Conservation (phyloP, 2,329 filamentous ascomycete species). For the Coniella lustricola region DNA sequence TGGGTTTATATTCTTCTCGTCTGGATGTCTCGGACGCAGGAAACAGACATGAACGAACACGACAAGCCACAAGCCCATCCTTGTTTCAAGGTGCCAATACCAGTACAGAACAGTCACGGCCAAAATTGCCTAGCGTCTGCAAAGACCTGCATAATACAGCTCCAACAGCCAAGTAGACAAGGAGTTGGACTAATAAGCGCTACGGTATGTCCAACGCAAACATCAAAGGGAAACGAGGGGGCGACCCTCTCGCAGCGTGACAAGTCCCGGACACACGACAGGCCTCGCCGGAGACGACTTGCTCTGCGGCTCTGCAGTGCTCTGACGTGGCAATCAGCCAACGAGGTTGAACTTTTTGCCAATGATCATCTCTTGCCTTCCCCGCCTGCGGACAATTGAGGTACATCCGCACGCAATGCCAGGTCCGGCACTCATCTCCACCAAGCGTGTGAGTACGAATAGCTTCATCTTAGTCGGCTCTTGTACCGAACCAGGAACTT, state of each 20-base stretch:
- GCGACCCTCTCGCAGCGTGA: conserved; percentile 3
- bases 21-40: too few species aligned
- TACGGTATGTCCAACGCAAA: not conserved
- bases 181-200: conserved; percentile 2
- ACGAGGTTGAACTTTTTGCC: conserved; percentile 11
- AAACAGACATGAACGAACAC: not conserved
- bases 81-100: not conserved
- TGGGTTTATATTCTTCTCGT: not conserved
- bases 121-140: conserved; percentile 2
- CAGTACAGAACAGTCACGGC: not conserved
- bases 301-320: conserved; percentile 14
- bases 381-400: not conserved
- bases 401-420: not conserved
- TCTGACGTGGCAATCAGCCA: conserved; percentile 17
- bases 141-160: conserved; percentile 2
- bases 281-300: conserved; percentile 6
- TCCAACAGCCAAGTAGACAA: not conserved
- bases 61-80: not conserved
- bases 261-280: conserved; percentile 1
- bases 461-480: conserved; percentile 3
- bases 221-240: conserved; percentile 6
- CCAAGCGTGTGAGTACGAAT: conserved; percentile 6
- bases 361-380: conserved; percentile 1
- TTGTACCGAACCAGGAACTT: not conserved
- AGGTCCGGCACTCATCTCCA: conserved; percentile 7